phyloP scores from a whole-genome alignment of 139 green algal genomes.

The Diplosphaera chodatii region DNA sequence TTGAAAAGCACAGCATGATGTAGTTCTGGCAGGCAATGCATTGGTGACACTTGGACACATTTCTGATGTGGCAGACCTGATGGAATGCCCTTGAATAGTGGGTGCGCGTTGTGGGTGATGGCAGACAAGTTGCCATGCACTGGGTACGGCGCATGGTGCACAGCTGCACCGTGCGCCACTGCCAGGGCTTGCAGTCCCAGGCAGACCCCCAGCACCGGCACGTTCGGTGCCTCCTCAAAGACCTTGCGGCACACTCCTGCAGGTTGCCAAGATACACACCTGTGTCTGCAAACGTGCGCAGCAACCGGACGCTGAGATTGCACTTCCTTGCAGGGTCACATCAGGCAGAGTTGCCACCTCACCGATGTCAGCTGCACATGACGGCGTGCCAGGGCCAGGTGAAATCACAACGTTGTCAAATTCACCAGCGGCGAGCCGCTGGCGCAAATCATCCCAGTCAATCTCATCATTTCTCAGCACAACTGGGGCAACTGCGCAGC shows the following conservation, averaged over 20 bases:
- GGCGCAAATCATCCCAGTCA: slow-evolving; percentile 35
- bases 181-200: slow-evolving; percentile 92
- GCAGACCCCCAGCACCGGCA: slow-evolving; percentile 94
- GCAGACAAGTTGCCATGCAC: slow-evolving; percentile 82
- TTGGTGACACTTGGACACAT: too few species aligned
- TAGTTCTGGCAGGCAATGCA: too few species aligned
- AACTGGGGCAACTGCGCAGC: slow-evolving; percentile 57
- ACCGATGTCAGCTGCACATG: slow-evolving; percentile 64
- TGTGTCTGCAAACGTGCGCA: too few species aligned
- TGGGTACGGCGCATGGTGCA: slow-evolving; percentile 75
- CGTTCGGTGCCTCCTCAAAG: slow-evolving; percentile 32
- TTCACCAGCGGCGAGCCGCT: slow-evolving; percentile 25
- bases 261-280: too few species aligned
- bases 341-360: too few species aligned
- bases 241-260: slow-evolving; percentile 74
- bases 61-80: slow-evolving; percentile 32
- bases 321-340: too few species aligned
- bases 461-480: slow-evolving; percentile 82
- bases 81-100: slow-evolving; percentile 75
- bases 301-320: too few species aligned
- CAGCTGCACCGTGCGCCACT: slow-evolving; percentile 51
- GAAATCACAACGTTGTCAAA: slow-evolving; percentile 92
- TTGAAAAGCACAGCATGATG: too few species aligned
- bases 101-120: slow-evolving; percentile 64
- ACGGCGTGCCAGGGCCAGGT: slow-evolving; percentile 86